phyloP scores from a whole-genome alignment of 139 green algal species.

The Chlorella sorokiniana region DNA sequence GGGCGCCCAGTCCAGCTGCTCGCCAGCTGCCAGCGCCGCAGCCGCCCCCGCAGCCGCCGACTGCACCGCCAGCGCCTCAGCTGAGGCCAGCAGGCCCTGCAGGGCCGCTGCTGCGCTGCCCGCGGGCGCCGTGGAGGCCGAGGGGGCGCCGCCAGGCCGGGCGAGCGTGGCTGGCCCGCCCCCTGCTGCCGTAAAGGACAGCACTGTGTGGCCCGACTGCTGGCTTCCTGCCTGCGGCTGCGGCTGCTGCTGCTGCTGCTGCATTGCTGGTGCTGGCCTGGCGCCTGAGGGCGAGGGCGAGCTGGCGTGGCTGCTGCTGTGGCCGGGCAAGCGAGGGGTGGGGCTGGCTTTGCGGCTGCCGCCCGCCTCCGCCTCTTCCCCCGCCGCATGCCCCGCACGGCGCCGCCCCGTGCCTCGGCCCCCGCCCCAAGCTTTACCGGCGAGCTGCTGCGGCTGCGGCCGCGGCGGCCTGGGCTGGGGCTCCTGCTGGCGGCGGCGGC shows the following conservation, averaged over 20 bases:
- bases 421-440: not conserved
- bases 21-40: conserved; percentile 44
- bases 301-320: conserved; percentile 20
- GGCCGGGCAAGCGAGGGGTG: not conserved
- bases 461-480: conserved; percentile 19
- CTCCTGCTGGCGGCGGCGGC: not conserved
- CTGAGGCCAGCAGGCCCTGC: not conserved
- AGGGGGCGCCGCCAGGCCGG: not conserved
- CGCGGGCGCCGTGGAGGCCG: not conserved
- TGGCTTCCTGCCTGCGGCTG: conserved; percentile 11
- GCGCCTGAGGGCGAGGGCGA: not conserved
- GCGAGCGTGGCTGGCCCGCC: not conserved
- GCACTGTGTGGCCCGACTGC: conserved; percentile 14
- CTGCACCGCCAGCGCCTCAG: conserved; percentile 25
- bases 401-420: not conserved
- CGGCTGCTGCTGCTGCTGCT: not conserved
- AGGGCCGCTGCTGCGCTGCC: conserved; percentile 16
- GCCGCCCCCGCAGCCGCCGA: conserved; percentile 1
- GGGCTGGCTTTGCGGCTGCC: not conserved
- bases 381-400: not conserved
- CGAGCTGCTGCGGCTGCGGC: conserved; percentile 25
- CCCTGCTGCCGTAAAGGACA: not conserved
- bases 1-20: conserved; percentile 59
- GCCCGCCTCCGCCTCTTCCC: not conserved
- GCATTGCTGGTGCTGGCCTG: not conserved